A percentile compares a stretch with the other conserved stretches of the same genome.
Evolutionary conservation across 345 rosid genomes (phyloP).

Genomic region (Bretschneidera sinensis): DNA sequence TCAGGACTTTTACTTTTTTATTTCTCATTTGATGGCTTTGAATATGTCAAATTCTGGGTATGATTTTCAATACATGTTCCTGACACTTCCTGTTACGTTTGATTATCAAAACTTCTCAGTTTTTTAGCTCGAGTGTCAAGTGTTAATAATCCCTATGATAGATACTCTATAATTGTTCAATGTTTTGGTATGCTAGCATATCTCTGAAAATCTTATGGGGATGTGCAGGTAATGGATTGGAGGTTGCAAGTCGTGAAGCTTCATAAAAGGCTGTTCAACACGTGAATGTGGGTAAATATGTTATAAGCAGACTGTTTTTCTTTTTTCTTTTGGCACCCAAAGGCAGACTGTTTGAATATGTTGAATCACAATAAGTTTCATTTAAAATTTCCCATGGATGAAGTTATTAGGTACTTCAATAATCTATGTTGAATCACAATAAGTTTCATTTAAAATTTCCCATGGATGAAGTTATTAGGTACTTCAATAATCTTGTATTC

Average conservation of each 20-base stretch:
- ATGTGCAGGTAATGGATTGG: constrained; percentile 82
- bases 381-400: background rate
- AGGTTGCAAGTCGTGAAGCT: constrained; percentile 61
- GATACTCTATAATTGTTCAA: too few relatives aligned
- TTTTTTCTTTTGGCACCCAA: too few relatives aligned
- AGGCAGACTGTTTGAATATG: background rate
- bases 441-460: background rate
- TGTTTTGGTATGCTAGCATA: too few relatives aligned
- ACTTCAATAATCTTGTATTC: background rate
- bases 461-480: background rate
- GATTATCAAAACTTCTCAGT: too few relatives aligned
- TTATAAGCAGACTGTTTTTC: background rate
- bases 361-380: background rate
- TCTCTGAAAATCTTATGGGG: background rate
- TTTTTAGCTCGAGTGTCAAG: too few relatives aligned
- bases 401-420: background rate
- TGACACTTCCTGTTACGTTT: too few relatives aligned
- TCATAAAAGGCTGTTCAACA: background rate
- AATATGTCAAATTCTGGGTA: too few relatives aligned
- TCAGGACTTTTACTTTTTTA: too few relatives aligned
- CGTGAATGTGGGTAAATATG: background rate
- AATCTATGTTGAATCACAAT: background rate
- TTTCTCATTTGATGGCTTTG: background rate
- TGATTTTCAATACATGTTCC: too few relatives aligned
- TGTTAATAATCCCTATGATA: background rate